A percentile compares a stretch with the other conserved stretches of the same genome.
These are phyloP conservation scores for Amaranthus hypochondriacus DNA, from an alignment of 148 eudicot species.

Conservation along the genomic window DNA sequence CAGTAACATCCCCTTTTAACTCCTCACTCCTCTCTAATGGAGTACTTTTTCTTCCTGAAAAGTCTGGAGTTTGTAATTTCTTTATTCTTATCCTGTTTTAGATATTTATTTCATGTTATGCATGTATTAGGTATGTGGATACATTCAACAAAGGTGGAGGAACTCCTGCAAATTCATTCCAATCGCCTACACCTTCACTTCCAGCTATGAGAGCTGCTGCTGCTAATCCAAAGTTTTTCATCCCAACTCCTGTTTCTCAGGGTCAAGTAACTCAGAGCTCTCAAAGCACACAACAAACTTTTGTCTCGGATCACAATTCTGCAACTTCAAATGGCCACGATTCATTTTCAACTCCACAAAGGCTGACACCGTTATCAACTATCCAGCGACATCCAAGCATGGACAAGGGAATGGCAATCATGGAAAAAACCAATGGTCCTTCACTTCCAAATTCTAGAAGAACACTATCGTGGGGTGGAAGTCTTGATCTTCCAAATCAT, in stretches of 20 bases:
- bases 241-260: slow-evolving; percentile 49
- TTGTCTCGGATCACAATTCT: slow-evolving; percentile 22
- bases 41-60: neutral
- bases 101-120: neutral
- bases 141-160: slow-evolving; percentile 87
- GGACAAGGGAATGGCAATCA: slow-evolving; percentile 27
- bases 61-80: neutral
- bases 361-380: slow-evolving; percentile 29
- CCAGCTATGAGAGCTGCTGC: slow-evolving; percentile 47
- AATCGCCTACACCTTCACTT: slow-evolving; percentile 45
- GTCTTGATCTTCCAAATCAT: slow-evolving; percentile 27
- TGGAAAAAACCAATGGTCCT: slow-evolving; percentile 24
- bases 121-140: slow-evolving; percentile 70
- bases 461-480: slow-evolving; percentile 80
- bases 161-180: slow-evolving; percentile 49
- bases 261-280: slow-evolving; percentile 26
- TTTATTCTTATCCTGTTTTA: neutral
- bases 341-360: slow-evolving; percentile 35
- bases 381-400: slow-evolving; percentile 52
- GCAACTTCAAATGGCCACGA: slow-evolving; percentile 24
- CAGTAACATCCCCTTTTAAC: neutral
- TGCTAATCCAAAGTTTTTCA: slow-evolving; percentile 57
- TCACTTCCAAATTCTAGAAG: slow-evolving; percentile 45
- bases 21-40: neutral
- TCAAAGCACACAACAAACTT: slow-evolving; percentile 24